Percentiles rank a stretch among this genome's conserved stretches.
These are phyloP conservation scores for Trichoderma aggressivum DNA, from an alignment of 2,329 filamentous ascomycete genomes.

Conservation along the genomic window DNA sequence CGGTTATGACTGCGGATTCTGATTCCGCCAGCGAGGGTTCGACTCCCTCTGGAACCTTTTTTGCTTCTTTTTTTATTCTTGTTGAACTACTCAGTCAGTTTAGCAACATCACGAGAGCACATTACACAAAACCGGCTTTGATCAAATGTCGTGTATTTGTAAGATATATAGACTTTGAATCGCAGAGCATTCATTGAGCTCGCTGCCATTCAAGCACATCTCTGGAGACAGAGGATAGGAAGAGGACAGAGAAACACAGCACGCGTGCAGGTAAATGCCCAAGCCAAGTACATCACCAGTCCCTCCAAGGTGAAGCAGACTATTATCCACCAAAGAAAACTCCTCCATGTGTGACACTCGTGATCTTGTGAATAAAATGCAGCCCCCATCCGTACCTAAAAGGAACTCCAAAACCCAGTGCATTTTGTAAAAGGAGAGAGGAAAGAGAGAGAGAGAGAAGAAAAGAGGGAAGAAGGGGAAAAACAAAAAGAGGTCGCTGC, in stretches of 20 bases:
- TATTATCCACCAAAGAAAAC: background rate
- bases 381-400: background rate
- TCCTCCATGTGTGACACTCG: background rate
- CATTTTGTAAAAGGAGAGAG: background rate
- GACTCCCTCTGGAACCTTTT: constrained; percentile 19
- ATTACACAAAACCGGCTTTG: background rate
- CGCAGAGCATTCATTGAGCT: background rate
- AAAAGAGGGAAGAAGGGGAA: background rate
- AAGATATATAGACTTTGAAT: background rate
- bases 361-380: background rate
- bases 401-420: background rate
- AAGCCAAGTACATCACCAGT: background rate
- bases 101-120: background rate
- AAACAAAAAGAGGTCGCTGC: background rate
- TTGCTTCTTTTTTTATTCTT: background rate
- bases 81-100: background rate
- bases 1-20: constrained; percentile 22
- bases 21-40: constrained; percentile 22
- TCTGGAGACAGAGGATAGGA: background rate
- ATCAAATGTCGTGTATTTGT: background rate
- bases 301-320: background rate
- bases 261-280: background rate
- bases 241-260: background rate
- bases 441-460: background rate
- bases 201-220: background rate